Evolutionary conservation across 1,284 basidiomycete genomes (phyloP), one percentile per base, ranked within the genome.

Genomic region (Schizophyllum commune): DNA sequence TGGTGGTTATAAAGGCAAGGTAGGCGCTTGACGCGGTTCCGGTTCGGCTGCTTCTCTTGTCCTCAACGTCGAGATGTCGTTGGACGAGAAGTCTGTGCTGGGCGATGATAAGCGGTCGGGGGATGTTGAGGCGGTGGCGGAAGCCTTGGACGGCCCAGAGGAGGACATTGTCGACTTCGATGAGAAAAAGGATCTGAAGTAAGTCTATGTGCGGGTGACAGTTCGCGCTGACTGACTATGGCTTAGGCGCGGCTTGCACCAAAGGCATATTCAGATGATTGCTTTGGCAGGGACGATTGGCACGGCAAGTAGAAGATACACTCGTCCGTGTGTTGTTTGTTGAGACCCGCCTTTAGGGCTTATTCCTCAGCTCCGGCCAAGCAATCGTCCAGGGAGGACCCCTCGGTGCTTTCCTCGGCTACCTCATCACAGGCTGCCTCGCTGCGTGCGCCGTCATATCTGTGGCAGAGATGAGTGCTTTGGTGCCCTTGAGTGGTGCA

Each of bases 331-430:
- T 3, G 32, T 32, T 56, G 20, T 27, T 15, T n/a, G n/a, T 53
- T 32, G 22, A 11, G 55, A n/a, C 55, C 56, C 61, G 9, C 15
- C 34, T 9, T n/a, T 58, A 64, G 64, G 83, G 78, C 64, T 74
- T 82, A 13, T 80, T 79, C 68, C 71, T 83, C 56, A 79, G 81
- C 52, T 80, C 79, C 2, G 78, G 75, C 2, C 74, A 64, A 27
- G 73, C 79, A n/a, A 72, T 82, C 19, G 66, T 61, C 13, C 60
- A 71, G 32, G 78, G 77, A 63, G 81, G 79, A 32, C 80, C 73
- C 0, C 69, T 76, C 13, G 79, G 80, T 66, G 75, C 83, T 21
- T 62, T 65, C 60, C 75, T 84, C 1, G 82, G 81, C 21, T 82
- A 78, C 61, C 19, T 66, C 0, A 55, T 65, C 20, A 76, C 83